Base-by-base conservation (phyloP, 768 basidiomycete genomes). In the Gelatoporia subvermispora region DNA sequence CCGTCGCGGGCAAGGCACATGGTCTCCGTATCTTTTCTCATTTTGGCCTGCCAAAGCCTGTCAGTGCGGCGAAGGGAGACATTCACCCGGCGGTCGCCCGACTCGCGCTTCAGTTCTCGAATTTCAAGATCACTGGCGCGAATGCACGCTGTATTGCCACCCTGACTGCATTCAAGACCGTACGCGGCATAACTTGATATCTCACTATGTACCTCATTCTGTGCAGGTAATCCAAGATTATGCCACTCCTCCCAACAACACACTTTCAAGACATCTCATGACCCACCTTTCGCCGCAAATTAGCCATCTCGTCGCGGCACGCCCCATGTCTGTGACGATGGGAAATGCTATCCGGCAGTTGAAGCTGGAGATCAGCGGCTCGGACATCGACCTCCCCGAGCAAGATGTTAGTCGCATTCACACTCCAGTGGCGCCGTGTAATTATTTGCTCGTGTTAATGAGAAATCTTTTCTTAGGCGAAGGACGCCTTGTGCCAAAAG, bases 141-240 rank as follows among this genome's bases (percentile, higher is more conserved):
- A 98, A 99, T 66, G 95, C 96, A 5, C 76, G 96, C 51, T 94
- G 93, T 60, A 94, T 97, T 39, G 93, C 92, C 4, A 92, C 91
- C 55, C 71, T 98, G 54, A 82, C 81, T 34, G 88, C 89, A 7
- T 94, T 99, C 72, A 93, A 95, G 70, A 85, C 84, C 45, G 95
- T 96, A 60, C 25, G 84, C 64, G 43, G 11, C 4, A 48, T 39
- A 23, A 35, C 18, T 47, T 23, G 31, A 11, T 13, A 22, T 24
- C 21, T 17, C 15, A 47, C 40, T 23, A 25, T 49, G 40, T 18
- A 40, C 17, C 17, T 20, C 52, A 52, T 45, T 60, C 55, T 36
- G 40, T 22, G 16, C 61, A 94, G 92, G 86, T 95, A 45, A 95
- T 95, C 48, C 82, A 88, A 74, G 86, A 89, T 67, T 95, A 95